Evolutionary conservation across 1,284 basidiomycete genomes (phyloP).

Genomic region (Tilletia setariae): DNA sequence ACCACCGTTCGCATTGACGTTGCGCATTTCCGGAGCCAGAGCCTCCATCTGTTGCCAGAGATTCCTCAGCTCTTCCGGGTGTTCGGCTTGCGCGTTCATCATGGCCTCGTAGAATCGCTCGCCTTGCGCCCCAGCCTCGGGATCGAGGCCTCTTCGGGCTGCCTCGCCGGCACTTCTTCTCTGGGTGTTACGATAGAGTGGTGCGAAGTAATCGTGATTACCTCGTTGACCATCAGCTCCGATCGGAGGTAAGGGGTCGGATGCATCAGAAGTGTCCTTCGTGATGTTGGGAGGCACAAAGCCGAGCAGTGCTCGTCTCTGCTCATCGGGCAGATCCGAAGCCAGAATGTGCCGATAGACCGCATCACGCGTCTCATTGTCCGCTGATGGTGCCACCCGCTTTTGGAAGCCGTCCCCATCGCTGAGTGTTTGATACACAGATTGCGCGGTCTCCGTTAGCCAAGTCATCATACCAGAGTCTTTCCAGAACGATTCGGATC

Average conservation of each 20-base stretch:
- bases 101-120: constrained; percentile 19
- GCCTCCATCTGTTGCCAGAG: constrained; percentile 16
- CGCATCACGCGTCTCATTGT: constrained; percentile 29
- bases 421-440: constrained; percentile 20
- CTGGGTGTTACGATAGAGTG: neutral
- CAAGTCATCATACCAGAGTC: constrained; percentile 34
- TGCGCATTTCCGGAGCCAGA: constrained; percentile 19
- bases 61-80: constrained; percentile 9
- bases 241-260: constrained; percentile 47
- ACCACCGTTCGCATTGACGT: constrained; percentile 27
- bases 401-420: neutral
- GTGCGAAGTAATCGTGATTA: constrained; percentile 20
- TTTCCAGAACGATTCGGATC: constrained; percentile 48
- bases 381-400: constrained; percentile 18
- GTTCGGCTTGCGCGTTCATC: constrained; percentile 19
- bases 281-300: constrained; percentile 44
- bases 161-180: neutral
- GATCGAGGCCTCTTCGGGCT: neutral
- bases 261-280: constrained; percentile 40
- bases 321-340: constrained; percentile 46
- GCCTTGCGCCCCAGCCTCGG: neutral
- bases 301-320: constrained; percentile 43
- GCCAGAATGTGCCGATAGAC: constrained; percentile 51
- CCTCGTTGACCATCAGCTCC: constrained; percentile 19
- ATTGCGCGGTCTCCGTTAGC: constrained; percentile 32